A percentile compares a stretch with the other conserved stretches of the same genome.
Evolutionary conservation across 768 basidiomycete genomes (phyloP).

Genomic region (Sporobolomyces phaffii): DNA sequence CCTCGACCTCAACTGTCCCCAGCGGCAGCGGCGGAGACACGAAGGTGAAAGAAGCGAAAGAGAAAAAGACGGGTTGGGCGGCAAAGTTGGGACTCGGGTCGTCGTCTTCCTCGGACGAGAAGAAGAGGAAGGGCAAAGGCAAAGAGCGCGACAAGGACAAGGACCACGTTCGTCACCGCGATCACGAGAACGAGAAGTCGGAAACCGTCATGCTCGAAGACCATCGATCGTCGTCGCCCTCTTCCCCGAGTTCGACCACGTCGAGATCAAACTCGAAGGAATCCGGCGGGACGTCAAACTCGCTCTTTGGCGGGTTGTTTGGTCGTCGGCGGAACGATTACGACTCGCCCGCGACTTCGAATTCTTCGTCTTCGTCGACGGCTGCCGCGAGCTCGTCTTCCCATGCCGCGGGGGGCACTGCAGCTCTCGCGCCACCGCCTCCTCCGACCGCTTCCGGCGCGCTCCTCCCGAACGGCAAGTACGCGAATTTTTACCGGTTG

Average conservation of each 20-base stretch:
- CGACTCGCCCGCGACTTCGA: constrained; percentile 35
- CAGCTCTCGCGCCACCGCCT: constrained; percentile 34
- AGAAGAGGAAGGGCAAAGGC: constrained; percentile 44
- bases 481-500: constrained; percentile 57
- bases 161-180: too few relatives aligned
- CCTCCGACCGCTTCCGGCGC: constrained; percentile 44
- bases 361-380: constrained; percentile 18
- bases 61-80: constrained; percentile 56
- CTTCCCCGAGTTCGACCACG: constrained; percentile 23
- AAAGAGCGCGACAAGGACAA: constrained; percentile 47
- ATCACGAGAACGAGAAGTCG: constrained; percentile 28
- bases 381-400: too few relatives aligned
- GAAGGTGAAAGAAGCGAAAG: constrained; percentile 59
- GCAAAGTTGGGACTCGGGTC: constrained; percentile 50
- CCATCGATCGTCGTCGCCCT: constrained; percentile 32
- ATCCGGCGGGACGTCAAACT: constrained; percentile 61
- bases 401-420: too few relatives aligned
- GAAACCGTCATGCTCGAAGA: constrained; percentile 21
- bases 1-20: too few relatives aligned
- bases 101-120: constrained; percentile 46
- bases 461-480: constrained; percentile 43
- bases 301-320: constrained; percentile 86
- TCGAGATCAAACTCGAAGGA: constrained; percentile 49
- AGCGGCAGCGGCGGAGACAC: not conserved
- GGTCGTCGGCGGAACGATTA: constrained; percentile 80